Base-by-base conservation (phyloP, 306 rosid species). In the Hippophae rhamnoides region DNA sequence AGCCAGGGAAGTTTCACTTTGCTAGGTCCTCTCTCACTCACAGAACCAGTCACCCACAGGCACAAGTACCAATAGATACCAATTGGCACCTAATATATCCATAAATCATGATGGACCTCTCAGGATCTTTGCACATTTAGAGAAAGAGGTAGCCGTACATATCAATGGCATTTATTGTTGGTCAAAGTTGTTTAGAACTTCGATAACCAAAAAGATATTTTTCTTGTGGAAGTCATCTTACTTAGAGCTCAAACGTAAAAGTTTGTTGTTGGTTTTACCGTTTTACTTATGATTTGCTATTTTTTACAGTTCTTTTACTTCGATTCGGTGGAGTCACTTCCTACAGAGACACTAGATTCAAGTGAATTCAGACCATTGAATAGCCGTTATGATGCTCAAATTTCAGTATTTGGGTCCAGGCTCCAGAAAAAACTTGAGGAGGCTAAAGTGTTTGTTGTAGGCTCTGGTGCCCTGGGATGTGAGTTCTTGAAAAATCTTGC, bases 381-480 rank as follows among this genome's bases (percentile, higher is more conserved):
- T 73, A 73, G 95, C 67, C 96, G 96, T 31, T 92, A 92, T 63
- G 99, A 92, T 68, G 96, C 99, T 47, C 99, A 92, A 69, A 92
- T 92, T 78, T 92, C 99, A 41, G 99, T 92, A 63, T 88, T 92
- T 75, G 99, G 99, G 51, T 84, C 77, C 25, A 85, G 78, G 71
- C 77, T 92, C 25, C 99, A 92, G 85, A 82, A 84, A 82, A 92
- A 87, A 66, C 72, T 92, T 64, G 99, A 92, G 71, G 96, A 78
- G 61, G 87, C 96, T 52, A 44, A 64, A 65, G 81, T 82, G 61
- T 92, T 92, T 61, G 78, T 92, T 69, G 99, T 92, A 61, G 99
- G 99, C 69, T 73, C 99, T 75, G 99, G 99, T 68, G 99, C 99
- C 9, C 69, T 92, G 47, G 99, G 99, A 31, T 92, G 99, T 63